Evolutionary conservation across 2,329 filamentous ascomycete species (phyloP), one percentile per base, ranked within the genome.

Genomic region (Zymoseptoria pseudotritici): DNA sequence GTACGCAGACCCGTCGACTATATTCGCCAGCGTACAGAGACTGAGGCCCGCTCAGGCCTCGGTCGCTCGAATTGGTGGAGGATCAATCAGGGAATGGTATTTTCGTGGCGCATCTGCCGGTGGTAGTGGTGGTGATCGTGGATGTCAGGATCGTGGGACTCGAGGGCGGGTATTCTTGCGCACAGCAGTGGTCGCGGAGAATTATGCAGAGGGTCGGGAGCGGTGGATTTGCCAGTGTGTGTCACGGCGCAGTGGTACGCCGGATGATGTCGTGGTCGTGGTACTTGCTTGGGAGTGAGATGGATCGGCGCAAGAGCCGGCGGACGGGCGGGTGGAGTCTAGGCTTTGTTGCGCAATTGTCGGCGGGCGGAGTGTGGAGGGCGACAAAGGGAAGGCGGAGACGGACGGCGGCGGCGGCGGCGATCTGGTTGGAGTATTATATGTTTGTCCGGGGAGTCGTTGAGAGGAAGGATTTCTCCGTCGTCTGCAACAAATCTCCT

Each of bases 1-100:
- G 73, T 96, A 97, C 67, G 91, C 89, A 69, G 86, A 75, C 68
- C 91, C 89, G 65, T 71, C 66, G 46, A 63, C 66, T 26, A 70
- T 67, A 50, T 68, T 63, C 64, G 73, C 73, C 73, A 74, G 66
- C 62, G 61, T 72, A 54, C 36, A 42, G 36, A 17, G 36, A 42
- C 36, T 42, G 36, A 42, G 36, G 36, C 36, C 36, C 20, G 55
- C 46, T 20, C 26, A 53, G 50, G 50, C 20, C 29, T 20, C 36
- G 11, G 36, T 42, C 36, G 36, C 36, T 42, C 36, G 36, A 42
- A 42, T 42, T 9, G 36, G 36, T 42, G 36, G 36, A 42, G 36
- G 36, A 42, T 13, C 36, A 10, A 42, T 42, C 36, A 29, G 36
- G 36, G 5, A 42, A 42, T 11, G 36, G 36, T 42, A 13, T 17